Evolutionary conservation across 2,329 filamentous ascomycete species (phyloP).

Genomic region (Triangularia setosa): DNA sequence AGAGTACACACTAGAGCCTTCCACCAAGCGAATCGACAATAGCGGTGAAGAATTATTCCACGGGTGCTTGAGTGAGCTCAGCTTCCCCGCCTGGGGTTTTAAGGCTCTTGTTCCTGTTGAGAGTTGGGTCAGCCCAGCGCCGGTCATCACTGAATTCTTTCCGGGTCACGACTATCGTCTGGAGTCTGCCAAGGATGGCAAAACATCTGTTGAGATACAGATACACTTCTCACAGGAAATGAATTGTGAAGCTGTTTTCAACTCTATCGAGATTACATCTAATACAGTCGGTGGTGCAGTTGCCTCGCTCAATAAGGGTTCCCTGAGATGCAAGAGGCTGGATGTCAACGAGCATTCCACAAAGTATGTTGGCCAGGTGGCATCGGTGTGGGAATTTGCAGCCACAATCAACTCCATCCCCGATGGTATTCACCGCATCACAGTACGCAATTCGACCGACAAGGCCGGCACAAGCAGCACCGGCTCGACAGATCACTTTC

Average conservation of each 20-base stretch:
- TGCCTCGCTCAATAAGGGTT: conserved; percentile 42
- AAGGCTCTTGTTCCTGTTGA: conserved; percentile 55
- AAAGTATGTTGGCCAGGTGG: conserved; percentile 47
- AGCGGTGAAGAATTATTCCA: conserved; percentile 44
- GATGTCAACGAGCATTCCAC: conserved; percentile 33
- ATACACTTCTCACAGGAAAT: conserved; percentile 58
- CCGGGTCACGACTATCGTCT: conserved; percentile 60
- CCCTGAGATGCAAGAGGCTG: conserved; percentile 41
- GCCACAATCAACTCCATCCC: conserved; percentile 53
- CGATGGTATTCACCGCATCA: conserved; percentile 57
- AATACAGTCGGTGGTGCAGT: conserved; percentile 44
- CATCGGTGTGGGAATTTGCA: conserved; percentile 50
- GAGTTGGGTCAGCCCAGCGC: conserved; percentile 47
- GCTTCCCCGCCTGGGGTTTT: conserved; percentile 53
- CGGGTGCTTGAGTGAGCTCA: conserved; percentile 51
- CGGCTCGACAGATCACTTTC: conserved; percentile 52
- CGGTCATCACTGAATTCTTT: conserved; percentile 55
- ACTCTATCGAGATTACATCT: conserved; percentile 50
- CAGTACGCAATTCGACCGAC: conserved; percentile 51
- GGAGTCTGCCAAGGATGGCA: conserved; percentile 34
- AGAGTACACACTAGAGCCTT: conserved; percentile 45
- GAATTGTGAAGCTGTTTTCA: conserved; percentile 52
- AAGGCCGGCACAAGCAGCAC: conserved; percentile 14
- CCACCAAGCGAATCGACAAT: conserved; percentile 42
- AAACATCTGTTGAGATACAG: conserved; percentile 36